A percentile compares a stretch with the other conserved stretches of the same genome.
phyloP scores from a whole-genome alignment of 305 asterid species.

The Fraxinus sp. region DNA sequence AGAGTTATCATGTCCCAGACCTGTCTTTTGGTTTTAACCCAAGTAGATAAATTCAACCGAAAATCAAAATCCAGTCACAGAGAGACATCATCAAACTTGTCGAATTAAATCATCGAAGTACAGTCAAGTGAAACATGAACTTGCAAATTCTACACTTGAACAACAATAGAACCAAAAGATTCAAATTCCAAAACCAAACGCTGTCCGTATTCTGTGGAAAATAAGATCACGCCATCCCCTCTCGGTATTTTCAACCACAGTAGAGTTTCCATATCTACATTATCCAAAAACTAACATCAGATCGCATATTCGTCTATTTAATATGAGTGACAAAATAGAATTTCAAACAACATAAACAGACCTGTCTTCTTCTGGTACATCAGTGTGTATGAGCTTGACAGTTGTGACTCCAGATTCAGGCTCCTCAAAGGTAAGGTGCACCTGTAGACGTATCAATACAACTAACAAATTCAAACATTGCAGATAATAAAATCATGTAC shows the following conservation, averaged over 20 bases:
- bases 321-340: background rate
- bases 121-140: conserved; percentile 3
- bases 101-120: background rate
- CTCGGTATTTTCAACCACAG: conserved; percentile 93
- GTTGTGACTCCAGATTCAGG: conserved; percentile 79
- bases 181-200: conserved; percentile 76
- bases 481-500: background rate
- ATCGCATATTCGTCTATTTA: background rate
- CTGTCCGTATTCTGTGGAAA: conserved; percentile 79
- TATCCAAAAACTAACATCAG: background rate
- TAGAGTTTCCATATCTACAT: conserved; percentile 86
- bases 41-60: background rate
- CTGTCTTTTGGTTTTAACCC: background rate
- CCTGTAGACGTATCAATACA: conserved; percentile 34
- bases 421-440: conserved; percentile 74
- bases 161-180: background rate
- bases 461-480: background rate
- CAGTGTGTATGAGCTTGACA: conserved; percentile 69
- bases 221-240: conserved; percentile 95
- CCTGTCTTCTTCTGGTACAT: conserved; percentile 97
- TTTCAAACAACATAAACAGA: conserved; percentile 27
- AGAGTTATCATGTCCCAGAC: background rate
- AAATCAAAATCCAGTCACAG: background rate
- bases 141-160: conserved; percentile 18
- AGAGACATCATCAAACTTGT: background rate